Evolutionary conservation across 768 basidiomycete species (phyloP).

Genomic region (Melanogaster broomeanus): DNA sequence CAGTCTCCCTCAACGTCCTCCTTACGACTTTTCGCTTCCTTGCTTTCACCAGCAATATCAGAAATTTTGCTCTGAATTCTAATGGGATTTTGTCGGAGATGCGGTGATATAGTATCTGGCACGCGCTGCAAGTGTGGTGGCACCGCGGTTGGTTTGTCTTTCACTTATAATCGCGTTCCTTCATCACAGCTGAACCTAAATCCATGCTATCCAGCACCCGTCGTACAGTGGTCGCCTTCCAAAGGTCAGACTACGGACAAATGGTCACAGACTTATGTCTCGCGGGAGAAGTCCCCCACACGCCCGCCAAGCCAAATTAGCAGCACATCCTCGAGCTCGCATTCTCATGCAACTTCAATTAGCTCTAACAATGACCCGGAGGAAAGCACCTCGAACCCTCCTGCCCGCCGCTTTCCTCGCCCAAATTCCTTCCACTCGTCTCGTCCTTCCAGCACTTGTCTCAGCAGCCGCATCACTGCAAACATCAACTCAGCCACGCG

Average conservation of each 20-base stretch:
- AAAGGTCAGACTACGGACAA: slow-evolving; percentile 54
- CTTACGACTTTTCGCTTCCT: neutral
- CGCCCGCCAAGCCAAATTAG: slow-evolving; percentile 30
- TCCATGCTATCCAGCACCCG: slow-evolving; percentile 52
- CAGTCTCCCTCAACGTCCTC: neutral
- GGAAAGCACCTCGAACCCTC: neutral
- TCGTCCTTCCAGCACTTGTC: slow-evolving; percentile 26
- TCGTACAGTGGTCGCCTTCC: slow-evolving; percentile 58
- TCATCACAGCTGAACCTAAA: slow-evolving; percentile 16
- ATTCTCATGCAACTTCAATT: slow-evolving; percentile 11
- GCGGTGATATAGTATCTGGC: slow-evolving; percentile 78
- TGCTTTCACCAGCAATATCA: neutral
- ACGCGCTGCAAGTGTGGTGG: slow-evolving; percentile 82
- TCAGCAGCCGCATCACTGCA: slow-evolving; percentile 53
- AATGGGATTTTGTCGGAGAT: slow-evolving; percentile 87
- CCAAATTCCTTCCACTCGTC: slow-evolving; percentile 39
- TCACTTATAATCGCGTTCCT: neutral
- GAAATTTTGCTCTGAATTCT: neutral
- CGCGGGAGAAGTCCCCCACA: slow-evolving; percentile 51
- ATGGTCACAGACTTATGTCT: slow-evolving; percentile 82
- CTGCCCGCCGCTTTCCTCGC: slow-evolving; percentile 50
- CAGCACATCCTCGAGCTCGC: slow-evolving; percentile 9
- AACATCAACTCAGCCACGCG: slow-evolving; percentile 59
- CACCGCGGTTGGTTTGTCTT: slow-evolving; percentile 67
- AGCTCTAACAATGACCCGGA: slow-evolving; percentile 3